Base-by-base conservation (phyloP, 2,329 filamentous ascomycete genomes). In the Colletotrichum tanaceti region DNA sequence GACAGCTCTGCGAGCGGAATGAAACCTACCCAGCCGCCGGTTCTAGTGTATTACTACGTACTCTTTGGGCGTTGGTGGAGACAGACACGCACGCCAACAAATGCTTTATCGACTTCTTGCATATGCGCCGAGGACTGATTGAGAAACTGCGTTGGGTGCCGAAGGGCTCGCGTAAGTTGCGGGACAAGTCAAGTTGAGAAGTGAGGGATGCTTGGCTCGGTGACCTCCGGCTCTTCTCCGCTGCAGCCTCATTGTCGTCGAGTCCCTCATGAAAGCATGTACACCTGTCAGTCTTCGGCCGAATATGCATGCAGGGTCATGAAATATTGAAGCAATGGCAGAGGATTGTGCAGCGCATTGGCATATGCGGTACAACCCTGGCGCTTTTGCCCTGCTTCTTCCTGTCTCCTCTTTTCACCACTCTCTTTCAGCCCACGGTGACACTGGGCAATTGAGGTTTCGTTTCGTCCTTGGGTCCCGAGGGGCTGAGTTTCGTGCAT, bases 321-420 rank as follows among this genome's bases (percentile, higher is more conserved):
- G 38, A 43, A 65, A 49, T 68, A 65, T 68, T 68, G 65, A 28
- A 38, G 39, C 59, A 43, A 55, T 68, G 54, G 65, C 61, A 55
- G 54, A 49, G 61, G 65, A 44, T 65, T 65, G 65, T 65, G 61
- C 65, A 64, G 53, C 65, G 54, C 65, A 38, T 68, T 68, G 65
- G 44, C 61, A 68, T 55, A 68, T 68, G 61, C 54, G 44, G 65
- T 68, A 44, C 61, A 24, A 59, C 65, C 22, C 46, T 16, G 46
- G 22, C 53, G 61, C 54, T 22, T 52, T 44, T 47, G 38, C 41
- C 61, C 60, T 54, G 60, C 47, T 20, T 32, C 24, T 38, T 14
- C 54, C 20, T 24, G 20, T 61, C 28, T 47, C 22, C 18, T 24
- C 22, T 55, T 5, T 53, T 32, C 49, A 20, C 39, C 28, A 32